These are phyloP conservation scores for Panellus pusillus DNA, from an alignment of 768 basidiomycete genomes.

Conservation along the genomic window DNA sequence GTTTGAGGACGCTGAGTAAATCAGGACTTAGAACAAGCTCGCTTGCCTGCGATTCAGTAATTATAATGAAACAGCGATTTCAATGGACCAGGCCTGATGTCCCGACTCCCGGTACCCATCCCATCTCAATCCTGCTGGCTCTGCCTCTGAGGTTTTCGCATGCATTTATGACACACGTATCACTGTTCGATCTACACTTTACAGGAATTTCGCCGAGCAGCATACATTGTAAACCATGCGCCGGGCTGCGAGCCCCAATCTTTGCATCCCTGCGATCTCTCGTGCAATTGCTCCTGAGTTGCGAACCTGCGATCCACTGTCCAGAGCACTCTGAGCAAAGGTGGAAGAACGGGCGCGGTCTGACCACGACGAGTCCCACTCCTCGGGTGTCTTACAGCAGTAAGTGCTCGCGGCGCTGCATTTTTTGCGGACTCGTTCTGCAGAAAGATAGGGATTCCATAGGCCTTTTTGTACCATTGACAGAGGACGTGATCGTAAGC, in stretches of 20 bases:
- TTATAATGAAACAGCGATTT: too few species aligned
- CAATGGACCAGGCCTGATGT: too few species aligned
- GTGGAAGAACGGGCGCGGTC: constrained; percentile 34
- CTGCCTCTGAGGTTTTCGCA: too few species aligned
- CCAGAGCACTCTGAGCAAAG: constrained; percentile 32
- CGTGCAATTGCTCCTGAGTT: constrained; percentile 13
- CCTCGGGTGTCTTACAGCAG: constrained; percentile 37
- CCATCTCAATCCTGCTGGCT: too few species aligned
- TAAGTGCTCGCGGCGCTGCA: constrained; percentile 30
- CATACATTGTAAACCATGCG: constrained; percentile 33
- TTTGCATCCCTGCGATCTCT: constrained; percentile 16
- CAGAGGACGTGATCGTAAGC: too few species aligned
- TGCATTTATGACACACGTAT: too few species aligned
- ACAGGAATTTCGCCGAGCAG: constrained; percentile 33
- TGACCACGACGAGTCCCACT: constrained; percentile 42
- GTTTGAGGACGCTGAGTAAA: too few species aligned
- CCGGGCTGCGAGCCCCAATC: constrained; percentile 32
- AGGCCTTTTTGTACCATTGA: too few species aligned
- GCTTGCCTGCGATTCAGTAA: too few species aligned
- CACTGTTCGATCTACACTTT: neutral
- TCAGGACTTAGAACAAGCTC: too few species aligned
- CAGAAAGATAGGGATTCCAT: too few species aligned
- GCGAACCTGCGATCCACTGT: constrained; percentile 26
- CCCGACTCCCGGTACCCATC: too few species aligned
- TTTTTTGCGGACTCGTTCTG: neutral